Evolutionary conservation across 2,329 filamentous ascomycete genomes (phyloP), one percentile per base, ranked within the genome.

Genomic region (Pezicula rhizophila): DNA sequence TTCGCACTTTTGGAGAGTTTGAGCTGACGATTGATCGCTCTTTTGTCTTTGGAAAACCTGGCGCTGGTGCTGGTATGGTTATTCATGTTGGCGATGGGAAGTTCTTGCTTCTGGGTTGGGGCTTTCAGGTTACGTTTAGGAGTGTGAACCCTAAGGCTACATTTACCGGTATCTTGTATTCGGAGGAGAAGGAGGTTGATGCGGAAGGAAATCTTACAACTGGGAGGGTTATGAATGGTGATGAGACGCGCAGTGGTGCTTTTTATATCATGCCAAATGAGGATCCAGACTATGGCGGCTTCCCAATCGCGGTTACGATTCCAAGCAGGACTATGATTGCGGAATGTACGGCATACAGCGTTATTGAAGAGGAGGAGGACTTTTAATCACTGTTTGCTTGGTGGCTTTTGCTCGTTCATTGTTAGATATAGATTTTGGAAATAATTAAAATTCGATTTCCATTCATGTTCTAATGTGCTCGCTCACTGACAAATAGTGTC

Each of bases 301-400:
- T 79, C 50, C 76, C 76, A 0, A 79, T 79, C 34, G 70, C 70
- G 14, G 70, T 80, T 2, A 80, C 75, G 0, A 72, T 79, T 31
- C 76, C 76, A 2, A 72, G 73, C 0, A 60, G 69, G 46, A 80
- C 76, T 2, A 70, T 67, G 44, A 71, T 77, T 49, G 71, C 71
- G 0, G 66, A 72, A 45, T 62, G 70, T 2, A 62, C 69, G 37
- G 65, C 65, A 0, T 73, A 73, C 52, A 64, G 51, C 12, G 34
- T 56, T 28, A 46, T 48, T 3, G 53, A 57, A 18, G 51, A 52
- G 8, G 50, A 55, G 23, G 39, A 33, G 11, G 45, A 52, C 37
- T 39, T 41, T 37, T 49, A 45, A 42, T 25, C 2, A 35, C 26
- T 43, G 28, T 20, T 43, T 26, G 12, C 5, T 42, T 8, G 12